Base-by-base conservation (phyloP, 306 rosid species). In the Vigna nakashimae region DNA sequence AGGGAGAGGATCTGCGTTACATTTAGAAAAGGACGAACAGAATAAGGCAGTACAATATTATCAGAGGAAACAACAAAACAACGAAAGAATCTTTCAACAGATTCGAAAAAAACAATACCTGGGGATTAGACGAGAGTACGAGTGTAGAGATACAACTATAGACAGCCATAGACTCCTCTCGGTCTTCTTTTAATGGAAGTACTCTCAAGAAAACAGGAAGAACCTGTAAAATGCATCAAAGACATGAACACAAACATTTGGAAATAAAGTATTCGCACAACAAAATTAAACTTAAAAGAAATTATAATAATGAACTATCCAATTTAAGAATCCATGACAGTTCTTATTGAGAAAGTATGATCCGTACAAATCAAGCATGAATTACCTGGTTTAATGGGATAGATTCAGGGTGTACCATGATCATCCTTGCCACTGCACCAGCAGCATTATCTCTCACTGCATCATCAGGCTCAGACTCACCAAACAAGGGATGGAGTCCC, bases 351-450 rank as follows among this genome's bases (percentile, higher is more conserved):
- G 62, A 14, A 45, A 57, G 48, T 22, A 46, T 26, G 9, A 70
- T 16, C 26, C 17, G 71, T 65, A 38, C 53, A 32, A 80, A 59
- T 62, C 66, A 77, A 75, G 60, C 48, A 24, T 16, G 24, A 68
- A 75, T 50, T 75, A 90, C 99, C 98, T 96, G 97, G 84, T 89
- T 91, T 80, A 96, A 84, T 65, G 98, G 99, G 66, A 96, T 80
- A 72, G 94, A 80, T 84, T 96, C 98, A 6, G 97, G 97, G 69
- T 96, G 98, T 65, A 91, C 97, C 97, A 96, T 91, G 84, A 96
- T 92, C 99, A 96, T 92, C 83, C 97, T 91, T 68, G 99, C 99
- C 69, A 96, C 94, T 46, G 98, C 98, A 76, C 99, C 99, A 79
- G 99, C 98, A 12, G 98, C 98, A 65, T 92, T 95, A 87, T 95